Evolutionary conservation across 2,329 filamentous ascomycete genomes (phyloP), one percentile per base, ranked within the genome.

Genomic region (Penicillium sumatraense): DNA sequence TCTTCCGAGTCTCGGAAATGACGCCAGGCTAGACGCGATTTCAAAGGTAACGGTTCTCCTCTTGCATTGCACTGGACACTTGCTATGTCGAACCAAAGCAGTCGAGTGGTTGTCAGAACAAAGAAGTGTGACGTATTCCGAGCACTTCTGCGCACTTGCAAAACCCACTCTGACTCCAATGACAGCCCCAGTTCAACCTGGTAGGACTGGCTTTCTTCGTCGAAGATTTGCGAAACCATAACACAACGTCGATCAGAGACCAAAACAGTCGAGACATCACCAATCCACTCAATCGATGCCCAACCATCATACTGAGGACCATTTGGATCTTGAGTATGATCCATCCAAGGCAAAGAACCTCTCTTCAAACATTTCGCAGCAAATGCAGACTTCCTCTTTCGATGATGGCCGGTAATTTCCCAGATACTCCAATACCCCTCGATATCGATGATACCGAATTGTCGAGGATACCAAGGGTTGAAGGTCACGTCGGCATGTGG

Each of bases 381-480:
- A 27, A 27, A 44, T 3, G 51, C 67, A 69, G 73, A 49, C 42
- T 65, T 66, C 18, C 64, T 50, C 46, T 69, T 66, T 40, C 61
- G 61, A 46, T 66, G 58, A 51, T 66, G 67, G 40, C 73, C 70
- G 24, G 70, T 68, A 20, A 81, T 61, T 55, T 75, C 74, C 79
- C 72, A 78, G 35, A 86, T 66, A 50, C 73, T 80, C 85, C 85
- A 88, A 35, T 72, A 72, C 1, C 83, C 83, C 26, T 68, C 61
- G 41, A 77, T 75, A 64, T 87, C 83, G 18, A 86, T 68, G 13
- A 86, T 72, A 2, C 76, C 84, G 54, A 87, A 67, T 62, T 85
- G 81, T n/a, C 77, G 76, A 53, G 81, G 77, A 65, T 83, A 82
- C 74, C 80, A 83, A 3, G 84, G 84, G 62, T 87, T 86, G 68